A percentile compares a stretch with the other conserved stretches of the same genome.
phyloP scores from a whole-genome alignment of 257 asterid species.

The Jasminum sambac region DNA sequence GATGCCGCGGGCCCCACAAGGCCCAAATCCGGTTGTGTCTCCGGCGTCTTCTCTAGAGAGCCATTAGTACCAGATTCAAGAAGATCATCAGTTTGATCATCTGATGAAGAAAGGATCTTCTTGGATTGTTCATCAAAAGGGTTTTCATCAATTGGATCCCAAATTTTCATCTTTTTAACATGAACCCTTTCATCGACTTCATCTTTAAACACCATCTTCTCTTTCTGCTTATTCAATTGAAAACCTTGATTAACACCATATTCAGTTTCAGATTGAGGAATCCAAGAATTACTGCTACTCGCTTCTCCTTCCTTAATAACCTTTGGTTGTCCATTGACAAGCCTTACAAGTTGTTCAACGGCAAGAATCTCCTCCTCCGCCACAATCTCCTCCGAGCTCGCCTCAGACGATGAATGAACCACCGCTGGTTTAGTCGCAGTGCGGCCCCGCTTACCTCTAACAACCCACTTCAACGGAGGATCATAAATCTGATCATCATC shows the following conservation, averaged over 20 bases:
- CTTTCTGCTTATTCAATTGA: neutral
- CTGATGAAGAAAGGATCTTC: neutral
- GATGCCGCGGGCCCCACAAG: neutral
- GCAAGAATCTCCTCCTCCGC: conserved; percentile 17
- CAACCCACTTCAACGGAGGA: conserved; percentile 33
- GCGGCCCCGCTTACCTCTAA: conserved; percentile 37
- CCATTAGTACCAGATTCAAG: neutral
- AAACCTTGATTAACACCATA: conserved; percentile 1
- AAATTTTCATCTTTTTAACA: conserved; percentile 10
- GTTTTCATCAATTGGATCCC: conserved; percentile 9
- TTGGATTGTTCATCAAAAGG: conserved; percentile 2
- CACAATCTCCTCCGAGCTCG: neutral
- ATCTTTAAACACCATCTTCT: neutral
- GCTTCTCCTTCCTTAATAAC: conserved; percentile 13
- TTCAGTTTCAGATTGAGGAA: conserved; percentile 9
- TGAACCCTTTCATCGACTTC: neutral
- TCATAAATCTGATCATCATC: neutral
- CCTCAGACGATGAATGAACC: neutral
- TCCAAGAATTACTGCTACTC: neutral
- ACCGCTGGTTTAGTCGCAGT: neutral
- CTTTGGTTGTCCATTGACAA: conserved; percentile 15
- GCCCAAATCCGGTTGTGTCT: conserved; percentile 4
- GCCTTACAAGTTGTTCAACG: conserved; percentile 26
- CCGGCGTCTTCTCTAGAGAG: neutral
- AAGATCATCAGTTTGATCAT: neutral